phyloP scores from a whole-genome alignment of 2,329 filamentous ascomycete genomes.

The Colletotrichum melonis region DNA sequence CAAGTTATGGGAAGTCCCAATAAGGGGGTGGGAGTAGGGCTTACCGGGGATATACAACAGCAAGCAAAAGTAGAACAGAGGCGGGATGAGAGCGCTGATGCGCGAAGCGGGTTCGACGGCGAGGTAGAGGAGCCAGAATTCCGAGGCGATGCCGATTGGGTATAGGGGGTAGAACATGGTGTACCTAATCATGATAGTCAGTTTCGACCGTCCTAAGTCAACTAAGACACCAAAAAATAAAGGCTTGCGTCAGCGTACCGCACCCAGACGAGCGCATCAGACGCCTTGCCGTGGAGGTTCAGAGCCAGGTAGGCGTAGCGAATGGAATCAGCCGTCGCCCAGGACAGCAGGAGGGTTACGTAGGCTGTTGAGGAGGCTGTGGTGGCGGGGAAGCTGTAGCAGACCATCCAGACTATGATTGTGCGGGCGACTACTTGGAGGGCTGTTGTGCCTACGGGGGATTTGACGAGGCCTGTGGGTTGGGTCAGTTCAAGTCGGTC shows the following conservation, averaged over 20 bases:
- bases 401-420: constrained; percentile 88
- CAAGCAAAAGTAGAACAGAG: constrained; percentile 72
- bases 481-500: neutral
- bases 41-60: constrained; percentile 83
- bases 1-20: too few relatives aligned
- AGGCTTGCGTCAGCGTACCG: constrained; percentile 48
- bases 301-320: constrained; percentile 92
- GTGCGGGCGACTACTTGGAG: constrained; percentile 92
- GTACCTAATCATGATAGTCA: constrained; percentile 23
- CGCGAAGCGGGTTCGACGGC: constrained; percentile 69
- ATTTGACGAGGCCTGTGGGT: constrained; percentile 79
- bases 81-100: constrained; percentile 62
- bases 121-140: constrained; percentile 82
- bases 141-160: constrained; percentile 88
- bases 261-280: constrained; percentile 78
- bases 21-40: constrained; percentile 42
- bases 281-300: constrained; percentile 72
- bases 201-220: too few relatives aligned
- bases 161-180: constrained; percentile 95
- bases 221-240: too few relatives aligned
- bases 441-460: constrained; percentile 83
- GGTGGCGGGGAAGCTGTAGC: constrained; percentile 78
- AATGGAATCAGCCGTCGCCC: constrained; percentile 91
- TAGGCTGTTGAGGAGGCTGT: constrained; percentile 66
- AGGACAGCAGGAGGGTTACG: constrained; percentile 83